These are phyloP conservation scores for Candida dajiaensis DNA, from an alignment of 805 yeast species.

Conservation along the genomic window DNA sequence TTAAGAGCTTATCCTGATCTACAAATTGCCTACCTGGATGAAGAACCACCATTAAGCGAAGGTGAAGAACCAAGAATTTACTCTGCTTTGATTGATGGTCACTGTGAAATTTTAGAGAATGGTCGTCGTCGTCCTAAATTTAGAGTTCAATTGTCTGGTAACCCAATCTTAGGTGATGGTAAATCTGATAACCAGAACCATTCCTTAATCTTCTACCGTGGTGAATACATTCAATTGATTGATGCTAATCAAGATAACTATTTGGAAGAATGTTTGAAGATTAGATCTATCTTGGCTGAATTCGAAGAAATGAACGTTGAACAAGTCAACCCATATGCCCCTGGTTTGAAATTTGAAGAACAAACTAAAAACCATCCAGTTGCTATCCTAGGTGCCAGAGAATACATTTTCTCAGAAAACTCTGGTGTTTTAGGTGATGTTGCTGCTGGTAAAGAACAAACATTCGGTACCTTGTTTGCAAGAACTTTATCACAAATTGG, in stretches of 20 bases:
- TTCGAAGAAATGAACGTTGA: constrained; percentile 74
- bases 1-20: constrained; percentile 80
- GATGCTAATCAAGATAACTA: constrained; percentile 88
- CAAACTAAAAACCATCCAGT: constrained; percentile 55
- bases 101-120: constrained; percentile 63
- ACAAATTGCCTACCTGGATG: constrained; percentile 90
- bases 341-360: constrained; percentile 50
- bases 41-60: constrained; percentile 72
- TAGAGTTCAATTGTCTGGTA: constrained; percentile 74
- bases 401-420: constrained; percentile 81
- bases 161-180: constrained; percentile 85
- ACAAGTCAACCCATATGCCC: constrained; percentile 79
- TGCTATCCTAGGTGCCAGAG: constrained; percentile 84
- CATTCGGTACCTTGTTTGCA: constrained; percentile 80
- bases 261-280: constrained; percentile 78
- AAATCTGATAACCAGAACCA: constrained; percentile 85
- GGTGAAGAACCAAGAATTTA: constrained; percentile 68
- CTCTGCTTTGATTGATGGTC: constrained; percentile 78
- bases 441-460: constrained; percentile 89
- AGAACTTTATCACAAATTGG: constrained; percentile 81
- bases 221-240: constrained; percentile 78
- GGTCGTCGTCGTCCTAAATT: constrained; percentile 75
- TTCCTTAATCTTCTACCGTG: constrained; percentile 72
- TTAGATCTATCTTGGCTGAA: constrained; percentile 76
- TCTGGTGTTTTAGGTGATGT: constrained; percentile 83